Conservation (phyloP, 306 rosid genomes). For the Carpinus fangiana region DNA sequence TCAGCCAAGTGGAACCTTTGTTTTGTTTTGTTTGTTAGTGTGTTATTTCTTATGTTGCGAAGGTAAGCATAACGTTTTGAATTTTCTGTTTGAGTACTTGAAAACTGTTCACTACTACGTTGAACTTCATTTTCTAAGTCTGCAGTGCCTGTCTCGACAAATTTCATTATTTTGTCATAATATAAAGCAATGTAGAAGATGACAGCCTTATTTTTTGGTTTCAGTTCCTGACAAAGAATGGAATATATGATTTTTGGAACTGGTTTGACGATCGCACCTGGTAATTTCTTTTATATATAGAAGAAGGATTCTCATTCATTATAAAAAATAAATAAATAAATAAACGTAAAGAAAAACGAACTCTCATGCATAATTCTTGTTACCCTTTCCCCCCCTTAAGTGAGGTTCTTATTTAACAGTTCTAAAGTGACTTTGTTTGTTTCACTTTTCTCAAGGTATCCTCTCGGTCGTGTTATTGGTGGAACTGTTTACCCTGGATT, state of each 20-base stretch:
- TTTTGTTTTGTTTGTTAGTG: neutral
- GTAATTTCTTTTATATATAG: conserved; percentile 41
- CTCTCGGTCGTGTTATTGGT: conserved; percentile 98
- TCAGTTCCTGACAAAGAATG: conserved; percentile 93
- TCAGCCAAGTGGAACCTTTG: conserved; percentile 21
- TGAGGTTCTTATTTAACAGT: conserved; percentile 24
- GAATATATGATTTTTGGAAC: conserved; percentile 97
- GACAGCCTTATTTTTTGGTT: conserved; percentile 45
- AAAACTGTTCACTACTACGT: conserved; percentile 6
- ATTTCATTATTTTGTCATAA: conserved; percentile 16
- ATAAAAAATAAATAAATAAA: neutral
- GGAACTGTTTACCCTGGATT: conserved; percentile 98
- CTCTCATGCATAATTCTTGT: neutral
- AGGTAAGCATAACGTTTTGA: neutral
- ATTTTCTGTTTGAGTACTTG: conserved; percentile 19
- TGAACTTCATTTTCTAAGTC: neutral
- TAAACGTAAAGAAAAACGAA: neutral
- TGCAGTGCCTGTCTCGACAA: neutral
- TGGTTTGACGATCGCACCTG: conserved; percentile 99
- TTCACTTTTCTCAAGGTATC: conserved; percentile 65
- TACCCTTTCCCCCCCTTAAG: neutral
- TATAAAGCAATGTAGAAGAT: conserved; percentile 23
- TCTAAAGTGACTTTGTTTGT: conserved; percentile 18
- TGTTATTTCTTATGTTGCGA: neutral
- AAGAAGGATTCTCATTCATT: neutral